Conservation (phyloP, 148 eudicot genomes). For the Rhododendron ovatum region DNA sequence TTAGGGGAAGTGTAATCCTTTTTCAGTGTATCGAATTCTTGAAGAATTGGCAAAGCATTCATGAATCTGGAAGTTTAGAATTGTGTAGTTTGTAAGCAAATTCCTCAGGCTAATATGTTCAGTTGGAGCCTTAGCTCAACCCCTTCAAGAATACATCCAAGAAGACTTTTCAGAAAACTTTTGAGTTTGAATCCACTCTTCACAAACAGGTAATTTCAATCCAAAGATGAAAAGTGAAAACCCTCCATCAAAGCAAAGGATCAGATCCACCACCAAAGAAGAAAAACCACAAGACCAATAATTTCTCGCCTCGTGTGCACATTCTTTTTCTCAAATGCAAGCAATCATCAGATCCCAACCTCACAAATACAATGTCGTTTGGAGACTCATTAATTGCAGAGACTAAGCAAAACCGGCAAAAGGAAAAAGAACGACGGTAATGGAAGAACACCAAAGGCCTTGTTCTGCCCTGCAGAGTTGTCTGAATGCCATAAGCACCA, state of each 20-base stretch:
- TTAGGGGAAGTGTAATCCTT: not conserved
- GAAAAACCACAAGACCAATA: not conserved
- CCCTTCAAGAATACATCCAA: not conserved
- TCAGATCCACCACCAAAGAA: not conserved
- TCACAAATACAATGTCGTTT: not conserved
- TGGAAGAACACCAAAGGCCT: not conserved
- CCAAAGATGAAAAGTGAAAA: not conserved
- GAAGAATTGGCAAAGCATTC: not conserved
- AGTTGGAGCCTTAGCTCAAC: not conserved
- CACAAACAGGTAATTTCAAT: not conserved
- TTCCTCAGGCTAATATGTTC: not conserved
- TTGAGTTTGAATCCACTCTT: not conserved
- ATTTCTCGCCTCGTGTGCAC: not conserved
- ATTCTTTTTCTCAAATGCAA: constrained; percentile 5
- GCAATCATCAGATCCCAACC: not conserved
- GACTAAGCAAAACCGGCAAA: not conserved
- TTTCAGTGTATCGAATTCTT: not conserved
- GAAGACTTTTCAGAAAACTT: not conserved
- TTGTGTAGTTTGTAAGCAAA: not conserved
- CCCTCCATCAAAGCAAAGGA: not conserved
- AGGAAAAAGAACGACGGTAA: not conserved
- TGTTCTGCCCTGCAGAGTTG: not conserved
- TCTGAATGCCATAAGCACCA: not conserved
- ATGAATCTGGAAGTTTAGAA: not conserved
- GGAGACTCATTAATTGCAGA: not conserved